Evolutionary conservation across 495 filamentous ascomycete species (phyloP), one percentile per base, ranked within the genome.

Genomic region (Talaromyces borbonicus): DNA sequence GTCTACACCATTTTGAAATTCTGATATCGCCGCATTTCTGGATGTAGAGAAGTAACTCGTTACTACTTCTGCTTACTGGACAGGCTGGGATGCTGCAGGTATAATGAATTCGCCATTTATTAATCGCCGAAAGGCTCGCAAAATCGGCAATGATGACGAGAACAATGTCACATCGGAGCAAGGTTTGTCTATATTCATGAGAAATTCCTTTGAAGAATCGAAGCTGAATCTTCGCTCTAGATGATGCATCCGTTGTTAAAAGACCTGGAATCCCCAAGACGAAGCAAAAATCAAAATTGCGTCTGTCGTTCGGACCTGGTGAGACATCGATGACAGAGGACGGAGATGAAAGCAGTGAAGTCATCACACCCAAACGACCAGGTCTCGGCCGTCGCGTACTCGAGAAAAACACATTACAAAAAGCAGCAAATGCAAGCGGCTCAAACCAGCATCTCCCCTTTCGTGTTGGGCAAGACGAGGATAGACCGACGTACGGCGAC

Each of bases 401-500:
- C 8, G 84, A 92, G 55, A 80, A 79, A 46, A 90, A 79, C 62
- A 75, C 85, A 1, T 58, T 77, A 5, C 78, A 75, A 46, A 77
- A 74, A 52, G 59, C 69, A 25, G 46, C 61, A 31, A 57, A 61
- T 43, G 62, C 62, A 50, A 57, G 74, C 32, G 59, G 63, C 40
- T 57, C 58, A 5, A 55, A 68, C 41, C 63, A 69, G 9, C 60
- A 53, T 16, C 20, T 82, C 1, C 75, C 79, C 3, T 61, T 79
- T 29, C 74, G 81, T 18, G 70, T 78, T 4, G 67, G 67, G 8
- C 69, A 72, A 20, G 76, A 79, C 29, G 79, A 84, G 27, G 84
- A 90, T 35, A 69, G 81, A 36, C 90, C 88, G 3, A 85, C 72
- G 48, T 98, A 98, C 63, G 92, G 74, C 60, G 81, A 83, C 48